phyloP scores from a whole-genome alignment of 805 yeast species.

The Pichia membranifaciens region DNA sequence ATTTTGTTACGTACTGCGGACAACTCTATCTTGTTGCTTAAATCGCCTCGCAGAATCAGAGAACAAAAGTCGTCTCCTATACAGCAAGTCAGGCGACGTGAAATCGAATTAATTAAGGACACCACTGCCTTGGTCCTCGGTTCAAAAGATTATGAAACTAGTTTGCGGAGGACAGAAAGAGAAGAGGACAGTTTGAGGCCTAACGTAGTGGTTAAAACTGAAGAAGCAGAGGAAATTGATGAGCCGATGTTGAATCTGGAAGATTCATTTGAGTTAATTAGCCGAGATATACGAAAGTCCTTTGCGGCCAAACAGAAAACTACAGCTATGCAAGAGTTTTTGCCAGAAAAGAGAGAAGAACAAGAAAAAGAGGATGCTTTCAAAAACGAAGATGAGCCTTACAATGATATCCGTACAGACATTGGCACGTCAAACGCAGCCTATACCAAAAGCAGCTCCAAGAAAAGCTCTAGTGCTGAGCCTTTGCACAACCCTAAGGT shows the following conservation, averaged over 20 bases:
- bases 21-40: conserved; percentile 13
- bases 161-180: too few relatives aligned
- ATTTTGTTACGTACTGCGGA: conserved; percentile 8
- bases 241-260: neutral
- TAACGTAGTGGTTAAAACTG: neutral
- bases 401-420: neutral
- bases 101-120: conserved; percentile 16
- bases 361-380: too few relatives aligned
- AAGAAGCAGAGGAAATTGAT: neutral
- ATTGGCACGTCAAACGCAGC: neutral
- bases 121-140: conserved; percentile 15
- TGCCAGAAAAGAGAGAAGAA: neutral
- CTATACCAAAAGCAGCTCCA: neutral
- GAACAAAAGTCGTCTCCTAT: conserved; percentile 18
- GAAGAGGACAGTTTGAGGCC: too few relatives aligned
- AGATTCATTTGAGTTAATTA: conserved; percentile 28
- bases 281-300: conserved; percentile 28
- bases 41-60: conserved; percentile 23
- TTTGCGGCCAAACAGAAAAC: conserved; percentile 21
- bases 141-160: too few relatives aligned
- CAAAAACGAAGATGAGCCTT: neutral
- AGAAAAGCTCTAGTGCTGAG: neutral
- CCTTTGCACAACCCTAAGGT: neutral
- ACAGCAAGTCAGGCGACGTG: conserved; percentile 15
- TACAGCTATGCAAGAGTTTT: neutral